phyloP scores from a whole-genome alignment of 306 rosid species.

The Phaseolus lunatus region DNA sequence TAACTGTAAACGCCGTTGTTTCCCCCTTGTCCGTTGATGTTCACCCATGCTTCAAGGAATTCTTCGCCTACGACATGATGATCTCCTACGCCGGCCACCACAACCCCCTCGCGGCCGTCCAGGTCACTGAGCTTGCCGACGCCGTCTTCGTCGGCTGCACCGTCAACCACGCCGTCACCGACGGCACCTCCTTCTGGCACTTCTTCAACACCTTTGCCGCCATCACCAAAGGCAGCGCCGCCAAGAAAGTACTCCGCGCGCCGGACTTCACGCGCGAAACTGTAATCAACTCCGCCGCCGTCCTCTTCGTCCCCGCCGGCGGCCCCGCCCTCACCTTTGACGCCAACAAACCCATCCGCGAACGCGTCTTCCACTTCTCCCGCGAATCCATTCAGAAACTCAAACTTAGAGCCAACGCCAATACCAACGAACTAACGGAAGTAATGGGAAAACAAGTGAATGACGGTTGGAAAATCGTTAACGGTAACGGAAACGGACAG shows the following conservation, averaged over 20 bases:
- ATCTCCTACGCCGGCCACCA: conserved; percentile 74
- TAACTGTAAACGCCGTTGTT: conserved; percentile 43
- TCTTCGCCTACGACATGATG: conserved; percentile 69
- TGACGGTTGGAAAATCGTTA: conserved; percentile 59
- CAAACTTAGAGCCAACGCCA: conserved; percentile 53
- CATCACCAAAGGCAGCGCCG: conserved; percentile 41
- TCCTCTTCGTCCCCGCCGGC: conserved; percentile 61
- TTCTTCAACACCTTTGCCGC: conserved; percentile 92
- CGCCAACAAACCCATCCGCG: conserved; percentile 63
- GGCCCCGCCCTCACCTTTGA: conserved; percentile 74
- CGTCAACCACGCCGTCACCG: conserved; percentile 76
- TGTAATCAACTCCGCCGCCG: conserved; percentile 67
- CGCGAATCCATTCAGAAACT: conserved; percentile 60
- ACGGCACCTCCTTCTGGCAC: conserved; percentile 93
- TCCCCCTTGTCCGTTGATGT: conserved; percentile 51
- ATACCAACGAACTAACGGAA: conserved; percentile 50
- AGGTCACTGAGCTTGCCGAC: conserved; percentile 80
- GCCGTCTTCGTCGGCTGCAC: conserved; percentile 76
- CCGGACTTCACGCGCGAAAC: conserved; percentile 68
- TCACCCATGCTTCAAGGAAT: conserved; percentile 69
- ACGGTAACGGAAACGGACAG: conserved; percentile 11
- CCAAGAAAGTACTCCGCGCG: conserved; percentile 51
- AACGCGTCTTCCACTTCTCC: conserved; percentile 75
- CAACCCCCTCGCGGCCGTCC: conserved; percentile 72
- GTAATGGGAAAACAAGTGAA: conserved; percentile 52